These are phyloP conservation scores for Alternaria metachromatica DNA, from an alignment of 2,329 filamentous ascomycete genomes.

Conservation along the genomic window DNA sequence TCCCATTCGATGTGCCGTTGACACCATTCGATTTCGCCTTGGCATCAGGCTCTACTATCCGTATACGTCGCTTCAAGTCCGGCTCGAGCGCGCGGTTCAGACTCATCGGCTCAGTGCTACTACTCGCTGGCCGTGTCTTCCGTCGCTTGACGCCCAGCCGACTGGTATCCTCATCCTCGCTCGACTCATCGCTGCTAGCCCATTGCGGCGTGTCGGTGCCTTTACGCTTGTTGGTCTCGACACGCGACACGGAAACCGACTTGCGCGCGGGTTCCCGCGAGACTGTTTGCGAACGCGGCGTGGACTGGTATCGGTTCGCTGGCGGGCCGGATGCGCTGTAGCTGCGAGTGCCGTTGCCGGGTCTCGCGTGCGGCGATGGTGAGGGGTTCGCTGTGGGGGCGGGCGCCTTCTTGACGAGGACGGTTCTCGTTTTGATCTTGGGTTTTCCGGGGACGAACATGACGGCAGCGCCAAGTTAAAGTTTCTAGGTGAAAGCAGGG, in stretches of 20 bases:
- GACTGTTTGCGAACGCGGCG: slow-evolving; percentile 21
- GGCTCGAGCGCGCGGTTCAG: slow-evolving; percentile 47
- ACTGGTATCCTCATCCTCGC: slow-evolving; percentile 39
- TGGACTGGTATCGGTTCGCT: slow-evolving; percentile 36
- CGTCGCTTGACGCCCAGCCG: slow-evolving; percentile 31
- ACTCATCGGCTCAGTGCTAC: slow-evolving; percentile 44
- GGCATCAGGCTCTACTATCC: slow-evolving; percentile 27
- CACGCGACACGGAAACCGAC: slow-evolving; percentile 36
- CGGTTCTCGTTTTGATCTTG: slow-evolving; percentile 43
- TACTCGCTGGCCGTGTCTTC: slow-evolving; percentile 47
- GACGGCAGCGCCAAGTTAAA: slow-evolving; percentile 14
- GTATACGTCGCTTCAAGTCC: slow-evolving; percentile 42
- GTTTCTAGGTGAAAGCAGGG: slow-evolving; percentile 4
- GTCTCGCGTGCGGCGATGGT: slow-evolving; percentile 13
- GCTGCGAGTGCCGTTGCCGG: slow-evolving; percentile 15
- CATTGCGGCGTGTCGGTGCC: slow-evolving; percentile 44
- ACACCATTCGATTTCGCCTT: slow-evolving; percentile 1
- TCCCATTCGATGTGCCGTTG: slow-evolving; percentile 9
- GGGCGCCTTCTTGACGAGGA: slow-evolving; percentile 38
- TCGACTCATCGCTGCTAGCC: slow-evolving; percentile 42
- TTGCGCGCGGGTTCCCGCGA: slow-evolving; percentile 28
- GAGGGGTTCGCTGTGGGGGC: slow-evolving; percentile 18
- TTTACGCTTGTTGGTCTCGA: slow-evolving; percentile 41
- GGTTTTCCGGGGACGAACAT: slow-evolving; percentile 42
- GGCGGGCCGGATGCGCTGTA: slow-evolving; percentile 28